These are phyloP conservation scores for Ceratocystiopsis sp. DNA, from an alignment of 2,329 filamentous ascomycete species.

Conservation along the genomic window DNA sequence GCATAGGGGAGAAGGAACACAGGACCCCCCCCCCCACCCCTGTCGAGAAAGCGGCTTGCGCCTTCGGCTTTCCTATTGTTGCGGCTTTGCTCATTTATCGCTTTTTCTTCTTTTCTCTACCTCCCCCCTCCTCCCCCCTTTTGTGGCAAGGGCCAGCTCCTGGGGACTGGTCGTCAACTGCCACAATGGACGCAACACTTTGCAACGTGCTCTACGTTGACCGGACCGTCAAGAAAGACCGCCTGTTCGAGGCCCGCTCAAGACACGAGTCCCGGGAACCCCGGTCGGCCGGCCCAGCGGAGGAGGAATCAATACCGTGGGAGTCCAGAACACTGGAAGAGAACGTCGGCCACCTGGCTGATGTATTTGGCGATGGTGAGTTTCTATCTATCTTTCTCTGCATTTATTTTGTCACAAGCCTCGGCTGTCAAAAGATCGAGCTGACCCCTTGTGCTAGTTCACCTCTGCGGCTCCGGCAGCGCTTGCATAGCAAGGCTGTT, in stretches of 20 bases:
- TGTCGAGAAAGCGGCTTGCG: neutral
- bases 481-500: constrained; percentile 36
- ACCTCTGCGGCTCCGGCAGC: constrained; percentile 34
- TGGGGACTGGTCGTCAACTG: constrained; percentile 34
- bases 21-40: neutral
- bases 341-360: constrained; percentile 31
- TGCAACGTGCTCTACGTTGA: constrained; percentile 46
- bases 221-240: constrained; percentile 31
- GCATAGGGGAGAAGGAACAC: too few relatives aligned
- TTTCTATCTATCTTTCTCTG: constrained; percentile 1
- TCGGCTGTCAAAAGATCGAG: neutral
- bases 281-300: neutral
- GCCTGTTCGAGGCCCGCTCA: constrained; percentile 20
- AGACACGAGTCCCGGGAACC: constrained; percentile 8
- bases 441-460: constrained; percentile 22
- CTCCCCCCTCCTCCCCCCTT: neutral
- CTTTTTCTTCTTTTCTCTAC: neutral
- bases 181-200: constrained; percentile 38
- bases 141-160: constrained; percentile 38
- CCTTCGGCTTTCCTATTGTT: neutral
- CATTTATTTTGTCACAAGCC: neutral
- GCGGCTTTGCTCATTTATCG: neutral
- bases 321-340: constrained; percentile 24
- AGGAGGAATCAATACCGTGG: constrained; percentile 9
- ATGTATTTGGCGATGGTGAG: constrained; percentile 38